These are phyloP conservation scores for Fusarium foetens DNA, from an alignment of 2,329 filamentous ascomycete genomes.

Conservation along the genomic window DNA sequence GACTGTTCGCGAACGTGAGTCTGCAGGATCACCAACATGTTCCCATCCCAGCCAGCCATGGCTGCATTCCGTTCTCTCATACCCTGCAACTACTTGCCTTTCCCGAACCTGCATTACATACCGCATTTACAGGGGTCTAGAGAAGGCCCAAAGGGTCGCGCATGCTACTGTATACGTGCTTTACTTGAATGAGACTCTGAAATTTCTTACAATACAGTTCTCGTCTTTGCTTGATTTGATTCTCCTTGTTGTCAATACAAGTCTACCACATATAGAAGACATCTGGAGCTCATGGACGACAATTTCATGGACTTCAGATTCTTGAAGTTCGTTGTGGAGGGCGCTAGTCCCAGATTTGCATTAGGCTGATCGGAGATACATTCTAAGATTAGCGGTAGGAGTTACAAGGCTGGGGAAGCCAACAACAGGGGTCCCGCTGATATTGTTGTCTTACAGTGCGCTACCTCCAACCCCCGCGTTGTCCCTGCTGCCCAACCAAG, in stretches of 20 bases:
- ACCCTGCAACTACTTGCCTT: background rate
- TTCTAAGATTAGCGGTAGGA: background rate
- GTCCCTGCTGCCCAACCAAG: too few species aligned
- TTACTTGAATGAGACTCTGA: background rate
- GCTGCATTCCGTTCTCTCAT: background rate
- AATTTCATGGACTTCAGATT: background rate
- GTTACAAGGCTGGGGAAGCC: too few species aligned
- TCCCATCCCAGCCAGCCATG: background rate
- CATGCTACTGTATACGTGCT: background rate
- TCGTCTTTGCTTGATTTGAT: fast-evolving
- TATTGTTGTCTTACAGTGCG: too few species aligned
- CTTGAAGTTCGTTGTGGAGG: background rate
- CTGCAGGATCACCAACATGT: background rate
- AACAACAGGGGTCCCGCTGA: too few species aligned
- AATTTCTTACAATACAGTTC: background rate
- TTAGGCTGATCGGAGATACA: background rate
- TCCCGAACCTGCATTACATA: background rate
- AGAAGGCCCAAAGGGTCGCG: background rate
- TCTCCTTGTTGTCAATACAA: fast-evolving
- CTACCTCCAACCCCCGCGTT: too few species aligned
- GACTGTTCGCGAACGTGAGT: too few species aligned
- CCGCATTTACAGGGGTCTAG: background rate
- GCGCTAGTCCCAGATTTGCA: background rate
- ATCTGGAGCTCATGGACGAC: background rate
- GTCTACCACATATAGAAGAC: background rate